These are phyloP conservation scores for Termitomyces sp. DNA, from an alignment of 768 basidiomycete genomes.

Conservation along the genomic window DNA sequence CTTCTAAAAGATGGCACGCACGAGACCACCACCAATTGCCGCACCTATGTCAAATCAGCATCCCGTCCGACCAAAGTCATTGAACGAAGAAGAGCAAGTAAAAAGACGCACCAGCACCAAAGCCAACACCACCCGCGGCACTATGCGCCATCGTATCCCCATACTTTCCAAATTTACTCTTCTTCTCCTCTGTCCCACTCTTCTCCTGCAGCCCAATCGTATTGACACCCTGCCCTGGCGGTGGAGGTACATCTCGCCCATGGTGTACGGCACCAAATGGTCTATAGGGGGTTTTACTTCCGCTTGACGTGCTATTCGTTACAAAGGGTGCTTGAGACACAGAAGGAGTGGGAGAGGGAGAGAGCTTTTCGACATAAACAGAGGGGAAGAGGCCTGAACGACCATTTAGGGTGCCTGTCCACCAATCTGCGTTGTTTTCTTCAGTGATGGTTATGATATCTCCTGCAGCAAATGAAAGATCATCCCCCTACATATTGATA, in stretches of 20 bases:
- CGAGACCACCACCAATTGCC: constrained; percentile 1
- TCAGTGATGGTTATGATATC: constrained; percentile 75
- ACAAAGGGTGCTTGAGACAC: constrained; percentile 15
- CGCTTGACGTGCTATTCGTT: not conserved
- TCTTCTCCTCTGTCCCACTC: constrained; percentile 40
- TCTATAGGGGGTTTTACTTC: constrained; percentile 26
- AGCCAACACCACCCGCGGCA: constrained; percentile 68
- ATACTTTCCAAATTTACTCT: constrained; percentile 49
- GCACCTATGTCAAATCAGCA: constrained; percentile 1
- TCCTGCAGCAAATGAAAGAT: constrained; percentile 70
- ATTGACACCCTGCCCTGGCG: constrained; percentile 29
- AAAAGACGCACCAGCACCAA: constrained; percentile 57
- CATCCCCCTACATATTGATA: constrained; percentile 53
- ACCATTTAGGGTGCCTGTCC: constrained; percentile 63
- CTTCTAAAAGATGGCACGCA: not conserved
- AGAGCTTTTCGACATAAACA: constrained; percentile 59
- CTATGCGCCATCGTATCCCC: constrained; percentile 58
- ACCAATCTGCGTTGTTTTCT: constrained; percentile 86
- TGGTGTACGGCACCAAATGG: constrained; percentile 41
- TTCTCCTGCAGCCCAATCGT: constrained; percentile 40
- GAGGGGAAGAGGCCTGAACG: constrained; percentile 75
- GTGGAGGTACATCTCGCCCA: constrained; percentile 31
- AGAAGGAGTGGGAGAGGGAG: constrained; percentile 12
- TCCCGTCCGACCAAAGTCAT: too few species aligned
- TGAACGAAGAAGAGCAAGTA: not conserved